These are phyloP conservation scores for Xylaria sp. DNA, from an alignment of 2,329 filamentous ascomycete genomes.

Conservation along the genomic window DNA sequence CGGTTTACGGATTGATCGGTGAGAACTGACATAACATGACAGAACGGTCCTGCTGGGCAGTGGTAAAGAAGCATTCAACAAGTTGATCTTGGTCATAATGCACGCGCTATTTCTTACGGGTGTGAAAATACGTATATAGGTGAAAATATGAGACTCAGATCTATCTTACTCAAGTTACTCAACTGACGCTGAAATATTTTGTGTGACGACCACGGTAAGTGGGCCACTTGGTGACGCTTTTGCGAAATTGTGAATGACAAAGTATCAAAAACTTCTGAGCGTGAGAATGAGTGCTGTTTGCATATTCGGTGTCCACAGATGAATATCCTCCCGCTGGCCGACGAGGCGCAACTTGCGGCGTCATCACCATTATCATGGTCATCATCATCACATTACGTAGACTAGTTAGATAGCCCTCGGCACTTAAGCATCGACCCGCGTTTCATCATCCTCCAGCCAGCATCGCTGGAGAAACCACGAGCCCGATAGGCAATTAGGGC, in stretches of 20 bases:
- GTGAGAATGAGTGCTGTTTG: background rate
- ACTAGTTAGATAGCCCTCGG: constrained; percentile 1
- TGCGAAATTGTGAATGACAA: background rate
- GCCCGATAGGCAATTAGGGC: background rate
- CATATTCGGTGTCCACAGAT: background rate
- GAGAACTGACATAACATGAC: constrained; percentile 26
- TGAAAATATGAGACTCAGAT: background rate
- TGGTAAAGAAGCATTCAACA: constrained; percentile 35
- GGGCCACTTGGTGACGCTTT: background rate
- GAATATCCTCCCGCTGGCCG: background rate
- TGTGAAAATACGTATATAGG: background rate
- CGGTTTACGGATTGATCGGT: constrained; percentile 24
- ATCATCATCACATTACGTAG: constrained; percentile 11
- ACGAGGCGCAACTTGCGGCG: background rate
- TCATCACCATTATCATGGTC: background rate
- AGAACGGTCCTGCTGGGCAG: constrained; percentile 44
- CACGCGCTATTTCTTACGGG: background rate
- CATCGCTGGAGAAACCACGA: background rate
- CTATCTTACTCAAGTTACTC: background rate
- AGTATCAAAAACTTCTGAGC: background rate
- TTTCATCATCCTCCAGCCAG: constrained; percentile 1
- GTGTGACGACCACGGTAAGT: background rate
- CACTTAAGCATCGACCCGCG: constrained; percentile 20
- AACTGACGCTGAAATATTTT: background rate
- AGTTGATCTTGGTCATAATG: constrained; percentile 34